Base-by-base conservation (phyloP, 2,329 filamentous ascomycete species). In the Cladosporium austrohemisphaericum region DNA sequence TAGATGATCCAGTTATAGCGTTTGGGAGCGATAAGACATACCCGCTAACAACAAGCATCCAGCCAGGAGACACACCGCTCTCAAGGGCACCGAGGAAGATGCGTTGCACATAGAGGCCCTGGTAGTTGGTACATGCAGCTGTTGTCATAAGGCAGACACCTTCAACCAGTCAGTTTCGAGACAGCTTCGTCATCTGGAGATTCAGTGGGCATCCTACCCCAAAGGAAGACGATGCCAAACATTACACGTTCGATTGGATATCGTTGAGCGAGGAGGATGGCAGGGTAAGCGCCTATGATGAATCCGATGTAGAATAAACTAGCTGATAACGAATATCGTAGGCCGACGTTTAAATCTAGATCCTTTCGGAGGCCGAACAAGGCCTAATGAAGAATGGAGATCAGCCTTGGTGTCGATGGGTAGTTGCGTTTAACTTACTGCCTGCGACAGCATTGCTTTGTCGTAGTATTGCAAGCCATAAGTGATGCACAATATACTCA, bases 21-120 rank as follows among this genome's bases (percentile, higher is more conserved):
- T 2, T 18, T 13, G 14, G 14, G 2, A 9, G 22, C 11, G 23
- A 18, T 18, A 9, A 2, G 14, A 23, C 7, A 65, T 87, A 94
- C 84, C 91, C 92, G 51, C 87, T 83, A 54, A 90, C 83, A 5
- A 91, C 71, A 62, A 90, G 86, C 49, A 61, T 60, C 52, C 81
- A 85, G 28, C 84, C 85, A 2, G 85, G 85, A 56, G 87, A 87
- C 72, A 77, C 75, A 44, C 73, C 73, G 0, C 71, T 61, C 38
- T 65, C 74, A 47, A 73, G 73, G 2, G 78, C 51, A 11, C 91
- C 91, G 1, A 96, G 77, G 66, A 96, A 92, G 74, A 95, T 95
- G 28, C 88, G 56, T 1, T 87, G 89, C 0, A 83, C 77, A 41
- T 95, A 76, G n/a, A 96, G 73, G 1, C 89, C 88, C 32, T 76